These are phyloP conservation scores for Starmerella gropengiesseri DNA, from an alignment of 805 yeast species.

Conservation along the genomic window DNA sequence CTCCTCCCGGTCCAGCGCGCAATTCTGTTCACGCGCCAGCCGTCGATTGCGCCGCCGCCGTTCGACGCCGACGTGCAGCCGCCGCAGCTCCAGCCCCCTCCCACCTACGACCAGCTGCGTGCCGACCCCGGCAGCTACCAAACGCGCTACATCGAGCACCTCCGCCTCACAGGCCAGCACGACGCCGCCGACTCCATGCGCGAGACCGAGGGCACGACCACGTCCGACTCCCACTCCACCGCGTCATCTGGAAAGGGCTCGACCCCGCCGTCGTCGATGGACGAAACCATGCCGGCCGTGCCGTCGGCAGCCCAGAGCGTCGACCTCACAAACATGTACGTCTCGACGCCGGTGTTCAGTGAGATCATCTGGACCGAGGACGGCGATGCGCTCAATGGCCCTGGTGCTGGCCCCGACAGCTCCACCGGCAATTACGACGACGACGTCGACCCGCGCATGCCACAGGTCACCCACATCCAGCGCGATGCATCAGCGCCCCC, in stretches of 20 bases:
- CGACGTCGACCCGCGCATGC: background rate
- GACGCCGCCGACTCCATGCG: background rate
- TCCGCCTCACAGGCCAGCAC: conserved; percentile 4
- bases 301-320: conserved; percentile 1
- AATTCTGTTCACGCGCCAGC: conserved; percentile 43
- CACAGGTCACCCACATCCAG: conserved; percentile 1
- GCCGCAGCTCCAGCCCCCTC: conserved; percentile 30
- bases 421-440: background rate
- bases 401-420: background rate
- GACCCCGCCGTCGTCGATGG: conserved; percentile 11
- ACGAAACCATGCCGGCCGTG: background rate
- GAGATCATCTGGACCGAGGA: conserved; percentile 24
- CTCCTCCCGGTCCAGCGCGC: conserved; percentile 29
- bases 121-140: conserved; percentile 19
- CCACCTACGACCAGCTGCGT: conserved; percentile 16
- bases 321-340: background rate
- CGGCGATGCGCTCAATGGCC: conserved; percentile 6
- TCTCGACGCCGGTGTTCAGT: conserved; percentile 21
- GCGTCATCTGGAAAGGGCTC: conserved; percentile 5
- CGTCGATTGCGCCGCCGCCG: conserved; percentile 54
- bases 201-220: background rate
- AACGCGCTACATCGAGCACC: conserved; percentile 20
- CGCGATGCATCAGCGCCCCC: no score
- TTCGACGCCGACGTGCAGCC: conserved; percentile 39
- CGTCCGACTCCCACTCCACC: background rate